phyloP scores from a whole-genome alignment of 1,139 yeast species.

The Debaryomyces sp. region DNA sequence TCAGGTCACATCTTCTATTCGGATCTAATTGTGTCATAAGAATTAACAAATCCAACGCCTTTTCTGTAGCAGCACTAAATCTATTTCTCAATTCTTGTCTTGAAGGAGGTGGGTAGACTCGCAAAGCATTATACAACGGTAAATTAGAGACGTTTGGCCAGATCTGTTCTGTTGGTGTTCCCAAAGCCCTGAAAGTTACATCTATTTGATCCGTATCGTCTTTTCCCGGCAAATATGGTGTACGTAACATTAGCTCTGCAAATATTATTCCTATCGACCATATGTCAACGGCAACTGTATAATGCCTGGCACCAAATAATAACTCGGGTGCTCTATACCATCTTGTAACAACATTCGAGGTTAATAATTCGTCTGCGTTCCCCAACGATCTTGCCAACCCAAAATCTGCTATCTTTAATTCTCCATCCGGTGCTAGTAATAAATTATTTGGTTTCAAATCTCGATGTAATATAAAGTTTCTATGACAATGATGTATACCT shows the following conservation, averaged over 20 bases:
- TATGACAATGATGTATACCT: constrained; percentile 94
- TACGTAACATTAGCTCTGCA: constrained; percentile 93
- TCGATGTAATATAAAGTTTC: constrained; percentile 87
- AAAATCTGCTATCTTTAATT: constrained; percentile 92
- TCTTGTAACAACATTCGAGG: constrained; percentile 93
- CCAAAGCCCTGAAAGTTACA: constrained; percentile 89
- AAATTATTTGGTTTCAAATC: constrained; percentile 85
- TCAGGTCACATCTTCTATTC: constrained; percentile 65
- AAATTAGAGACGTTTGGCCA: constrained; percentile 92
- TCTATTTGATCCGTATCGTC: constrained; percentile 89
- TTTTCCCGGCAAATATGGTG: constrained; percentile 91
- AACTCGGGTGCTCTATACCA: constrained; percentile 98
- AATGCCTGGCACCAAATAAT: constrained; percentile 84
- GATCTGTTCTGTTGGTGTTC: constrained; percentile 88
- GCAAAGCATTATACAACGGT: constrained; percentile 72
- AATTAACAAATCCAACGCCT: constrained; percentile 75
- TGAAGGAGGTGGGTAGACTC: constrained; percentile 82
- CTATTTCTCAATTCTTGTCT: constrained; percentile 78
- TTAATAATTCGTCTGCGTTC: constrained; percentile 74
- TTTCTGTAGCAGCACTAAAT: constrained; percentile 90
- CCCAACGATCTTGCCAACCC: constrained; percentile 90
- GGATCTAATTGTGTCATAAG: constrained; percentile 83
- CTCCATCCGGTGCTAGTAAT: constrained; percentile 82
- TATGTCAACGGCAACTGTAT: constrained; percentile 84
- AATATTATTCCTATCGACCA: constrained; percentile 98